phyloP scores from a whole-genome alignment of 306 rosid species.

The Cajanus cajan region DNA sequence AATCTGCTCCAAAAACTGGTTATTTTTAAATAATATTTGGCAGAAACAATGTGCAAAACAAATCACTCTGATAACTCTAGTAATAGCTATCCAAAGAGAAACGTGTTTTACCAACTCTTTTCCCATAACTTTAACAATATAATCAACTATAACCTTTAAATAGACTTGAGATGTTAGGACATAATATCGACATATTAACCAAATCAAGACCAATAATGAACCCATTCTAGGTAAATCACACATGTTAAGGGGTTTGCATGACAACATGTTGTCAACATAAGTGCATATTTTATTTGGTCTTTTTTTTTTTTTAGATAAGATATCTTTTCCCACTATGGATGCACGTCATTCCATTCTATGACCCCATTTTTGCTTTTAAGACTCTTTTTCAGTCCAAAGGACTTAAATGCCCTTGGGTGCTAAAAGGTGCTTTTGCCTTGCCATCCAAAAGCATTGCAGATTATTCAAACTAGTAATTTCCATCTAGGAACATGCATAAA shows the following conservation, averaged over 20 bases:
- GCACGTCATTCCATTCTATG: background rate
- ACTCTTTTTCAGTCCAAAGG: background rate
- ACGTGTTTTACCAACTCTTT: background rate
- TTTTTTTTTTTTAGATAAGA: background rate
- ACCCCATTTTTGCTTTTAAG: conserved; percentile 12
- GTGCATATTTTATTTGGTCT: background rate
- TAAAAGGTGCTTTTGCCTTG: background rate
- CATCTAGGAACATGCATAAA: background rate
- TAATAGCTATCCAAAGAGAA: background rate
- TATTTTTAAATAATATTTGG: background rate
- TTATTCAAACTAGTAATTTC: background rate
- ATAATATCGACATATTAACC: conserved; percentile 53
- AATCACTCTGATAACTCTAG: background rate
- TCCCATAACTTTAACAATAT: background rate
- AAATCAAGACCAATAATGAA: background rate
- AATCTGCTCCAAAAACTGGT: background rate
- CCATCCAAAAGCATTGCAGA: background rate
- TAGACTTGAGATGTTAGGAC: conserved; percentile 27
- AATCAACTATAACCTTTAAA: conserved; percentile 24
- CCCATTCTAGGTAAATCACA: background rate
- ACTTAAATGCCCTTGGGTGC: conserved; percentile 11
- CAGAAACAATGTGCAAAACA: background rate
- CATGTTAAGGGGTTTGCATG: conserved; percentile 35
- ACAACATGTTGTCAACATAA: conserved; percentile 57
- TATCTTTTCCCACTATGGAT: conserved; percentile 34